Base-by-base conservation (phyloP, 257 asterid genomes). In the Solanum dulcamara region DNA sequence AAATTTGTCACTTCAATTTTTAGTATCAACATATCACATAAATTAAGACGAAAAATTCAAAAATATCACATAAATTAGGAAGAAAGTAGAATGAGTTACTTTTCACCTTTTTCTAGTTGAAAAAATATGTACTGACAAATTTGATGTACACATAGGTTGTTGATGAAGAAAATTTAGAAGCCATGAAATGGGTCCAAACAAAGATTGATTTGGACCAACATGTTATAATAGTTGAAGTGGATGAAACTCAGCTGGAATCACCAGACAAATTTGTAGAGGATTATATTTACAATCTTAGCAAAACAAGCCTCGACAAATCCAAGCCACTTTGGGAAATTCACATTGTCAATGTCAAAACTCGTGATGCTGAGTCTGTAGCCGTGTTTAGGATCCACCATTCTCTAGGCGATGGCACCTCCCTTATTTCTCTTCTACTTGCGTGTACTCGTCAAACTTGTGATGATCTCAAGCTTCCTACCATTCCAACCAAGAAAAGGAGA, bases 141-240 rank as follows among this genome's bases (percentile, higher is more conserved):
- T n/a, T 55, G 32, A 81, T 10, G 22, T n/a, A 9, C 4, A 64
- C 38, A 64, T 75, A 90, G 91, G 89, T 83, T 20, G 35, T 57
- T 80, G 90, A 86, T 33, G 88, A 85, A 64, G 51, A 82, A 14
- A 22, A 85, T 7, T 22, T 8, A 51, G 88, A 77, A 2, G 83
- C 77, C 20, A 85, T 90, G 86, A 90, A 87, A 81, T 90, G 91
- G 92, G 87, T 86, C n/a, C 77, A 60, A 35, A 85, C 91, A 33
- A 70, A 84, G 68, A 88, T 90, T 44, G 83, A 85, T 53, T 33
- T 90, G 42, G 88, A 88, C 22, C 33, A 83, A 64, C 92, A 90
- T 26, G 62, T 90, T 12, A 30, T 90, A 1, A 44, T 88, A 2
- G 55, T 80, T 2, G 86, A 86, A 6, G 24, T 90, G 17, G 81